phyloP scores from a whole-genome alignment of 306 rosid species.

The Luffa aegyptiaca region DNA sequence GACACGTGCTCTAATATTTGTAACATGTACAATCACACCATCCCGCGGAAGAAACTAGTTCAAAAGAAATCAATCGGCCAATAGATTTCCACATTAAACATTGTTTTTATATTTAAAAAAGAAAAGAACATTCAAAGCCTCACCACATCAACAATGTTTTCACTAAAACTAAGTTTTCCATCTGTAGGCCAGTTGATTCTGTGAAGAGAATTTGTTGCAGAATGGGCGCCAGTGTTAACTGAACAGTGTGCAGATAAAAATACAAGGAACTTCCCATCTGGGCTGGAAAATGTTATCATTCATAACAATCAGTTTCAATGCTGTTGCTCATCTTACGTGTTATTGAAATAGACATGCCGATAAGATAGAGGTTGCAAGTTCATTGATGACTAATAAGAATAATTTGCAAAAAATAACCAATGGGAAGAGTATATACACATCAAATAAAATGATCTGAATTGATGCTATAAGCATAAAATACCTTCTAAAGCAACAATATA shows the following conservation, averaged over 20 bases:
- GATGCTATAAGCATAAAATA: not conserved
- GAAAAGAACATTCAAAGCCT: conserved; percentile 19
- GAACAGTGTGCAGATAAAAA: conserved; percentile 64
- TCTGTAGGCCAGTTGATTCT: conserved; percentile 68
- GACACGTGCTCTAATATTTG: not conserved
- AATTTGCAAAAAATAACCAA: not conserved
- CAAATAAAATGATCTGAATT: not conserved
- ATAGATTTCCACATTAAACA: conserved; percentile 5
- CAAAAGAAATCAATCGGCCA: conserved; percentile 5
- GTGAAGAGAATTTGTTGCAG: conserved; percentile 78
- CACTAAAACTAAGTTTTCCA: conserved; percentile 25
- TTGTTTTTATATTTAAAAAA: not conserved
- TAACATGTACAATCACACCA: not conserved
- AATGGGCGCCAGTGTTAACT: conserved; percentile 81
- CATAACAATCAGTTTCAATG: not conserved
- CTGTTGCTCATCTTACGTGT: not conserved
- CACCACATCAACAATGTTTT: conserved; percentile 53
- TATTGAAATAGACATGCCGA: not conserved
- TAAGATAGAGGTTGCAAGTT: not conserved
- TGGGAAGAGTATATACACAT: not conserved
- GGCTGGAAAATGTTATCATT: conserved; percentile 38
- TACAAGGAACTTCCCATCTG: conserved; percentile 62
- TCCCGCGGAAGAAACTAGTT: not conserved
- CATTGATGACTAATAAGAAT: not conserved
- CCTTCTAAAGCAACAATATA: not conserved